Base-by-base conservation (phyloP, 371 early-diverging fungal genomes). In the Syncephalastrum sp. region DNA sequence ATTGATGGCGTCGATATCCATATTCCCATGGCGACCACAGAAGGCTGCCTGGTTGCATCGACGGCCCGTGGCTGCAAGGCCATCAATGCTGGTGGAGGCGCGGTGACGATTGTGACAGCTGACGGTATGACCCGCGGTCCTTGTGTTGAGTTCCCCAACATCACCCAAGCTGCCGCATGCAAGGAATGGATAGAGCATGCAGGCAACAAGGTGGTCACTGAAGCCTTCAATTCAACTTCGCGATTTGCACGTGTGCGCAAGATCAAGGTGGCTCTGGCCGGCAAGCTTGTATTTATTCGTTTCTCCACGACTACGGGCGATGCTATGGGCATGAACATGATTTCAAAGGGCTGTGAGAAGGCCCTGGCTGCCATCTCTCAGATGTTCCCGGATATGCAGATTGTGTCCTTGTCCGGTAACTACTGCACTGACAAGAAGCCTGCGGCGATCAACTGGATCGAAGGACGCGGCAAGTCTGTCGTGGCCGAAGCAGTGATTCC, bases 241-340 rank as follows among this genome's bases (percentile, higher is more conserved):
- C 84, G 95, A 43, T 96, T 94, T 68, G 96, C 93, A 19, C 83
- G 89, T 64, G 82, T 96, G 43, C 84, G 81, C 29, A 76, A 76
- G 54, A 74, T 96, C 54, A 95, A 96, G 80, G 79, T 90, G 14
- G 86, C 91, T 5, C 50, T 96, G n/a, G 93, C 94, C 7, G 96
- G 96, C 21, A 78, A 86, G 27, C 64, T 92, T 47, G 75, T 91
- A 4, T 96, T 78, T 54, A 83, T 94, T 52, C 87, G 97, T 16
- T 96, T 96, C 74, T 70, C 86, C 5, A 95, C 97, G 0, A 82
- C 87, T 1, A 96, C 98, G 0, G 98, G 98, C 42, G 98, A 97
- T 68, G 98, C 98, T 3, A 97, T 97, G 98, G 98, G 98, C 17
- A 97, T 97, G 98, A 97, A 97, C 75, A 97, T 97, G 98, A 95